Conservation (phyloP, 75 land plant genomes). For the Isoetes taiwanensis region DNA sequence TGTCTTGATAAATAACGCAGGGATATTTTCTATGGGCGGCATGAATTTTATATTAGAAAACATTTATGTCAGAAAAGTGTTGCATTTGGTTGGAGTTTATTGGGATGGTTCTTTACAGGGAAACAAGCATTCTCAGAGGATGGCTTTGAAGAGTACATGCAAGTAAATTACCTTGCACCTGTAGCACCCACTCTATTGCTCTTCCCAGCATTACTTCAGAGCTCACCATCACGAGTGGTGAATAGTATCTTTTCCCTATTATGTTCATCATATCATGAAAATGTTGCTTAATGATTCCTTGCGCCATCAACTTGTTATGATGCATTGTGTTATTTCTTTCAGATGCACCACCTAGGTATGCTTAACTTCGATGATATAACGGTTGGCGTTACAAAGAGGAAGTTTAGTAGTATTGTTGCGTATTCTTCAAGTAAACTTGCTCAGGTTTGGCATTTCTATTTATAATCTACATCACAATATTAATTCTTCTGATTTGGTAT, state of each 20-base stretch:
- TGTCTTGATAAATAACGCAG: slow-evolving; percentile 90
- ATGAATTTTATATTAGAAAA: not conserved
- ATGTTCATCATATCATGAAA: no score
- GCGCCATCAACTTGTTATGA: no score
- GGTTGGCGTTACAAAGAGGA: slow-evolving; percentile 50
- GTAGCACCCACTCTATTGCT: slow-evolving; percentile 75
- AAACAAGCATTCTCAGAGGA: slow-evolving; percentile 77
- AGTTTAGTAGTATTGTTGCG: slow-evolving; percentile 45
- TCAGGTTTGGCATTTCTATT: slow-evolving; percentile 38
- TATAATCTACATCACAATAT: not conserved
- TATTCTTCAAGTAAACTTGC: slow-evolving; percentile 87
- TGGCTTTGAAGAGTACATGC: slow-evolving; percentile 85
- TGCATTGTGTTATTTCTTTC: slow-evolving; percentile 7
- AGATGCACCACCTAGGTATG: slow-evolving; percentile 82
- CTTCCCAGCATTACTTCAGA: slow-evolving; percentile 75
- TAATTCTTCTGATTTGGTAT: not conserved
- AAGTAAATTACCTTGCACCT: slow-evolving; percentile 94
- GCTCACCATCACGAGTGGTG: slow-evolving; percentile 83
- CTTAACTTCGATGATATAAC: slow-evolving; percentile 84
- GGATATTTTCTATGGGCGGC: slow-evolving; percentile 88
- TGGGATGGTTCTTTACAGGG: no score
- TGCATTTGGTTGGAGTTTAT: no score
- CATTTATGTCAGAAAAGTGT: no score
- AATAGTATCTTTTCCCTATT: slow-evolving; percentile 64
- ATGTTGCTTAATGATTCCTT: no score